Evolutionary conservation across 108 stramenopile genomes (phyloP).

Genomic region (Fistulifera pelliculosa): DNA sequence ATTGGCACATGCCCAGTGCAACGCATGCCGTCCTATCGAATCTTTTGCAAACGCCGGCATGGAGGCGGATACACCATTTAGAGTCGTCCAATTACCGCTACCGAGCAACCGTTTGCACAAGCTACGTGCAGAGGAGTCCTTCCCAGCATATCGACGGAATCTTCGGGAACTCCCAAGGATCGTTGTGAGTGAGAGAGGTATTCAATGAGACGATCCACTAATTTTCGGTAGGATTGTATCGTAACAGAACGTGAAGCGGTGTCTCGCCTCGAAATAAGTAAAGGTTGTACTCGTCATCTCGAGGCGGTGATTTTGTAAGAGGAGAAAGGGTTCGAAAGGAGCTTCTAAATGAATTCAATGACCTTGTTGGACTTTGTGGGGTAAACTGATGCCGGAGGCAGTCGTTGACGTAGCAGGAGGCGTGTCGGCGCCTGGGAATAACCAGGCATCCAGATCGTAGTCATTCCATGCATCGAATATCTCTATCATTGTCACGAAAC

Average conservation of each 20-base stretch:
- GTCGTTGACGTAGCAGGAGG: too few species aligned
- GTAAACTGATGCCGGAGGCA: too few species aligned
- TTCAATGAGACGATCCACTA: conserved; percentile 3
- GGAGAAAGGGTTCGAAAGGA: too few species aligned
- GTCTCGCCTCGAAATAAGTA: not conserved
- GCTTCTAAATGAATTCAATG: too few species aligned
- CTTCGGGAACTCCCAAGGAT: conserved; percentile 1
- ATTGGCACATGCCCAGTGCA: conserved; percentile 5
- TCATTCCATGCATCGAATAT: too few species aligned
- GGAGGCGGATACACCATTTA: not conserved
- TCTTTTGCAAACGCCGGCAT: conserved; percentile 4
- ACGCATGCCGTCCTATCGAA: not conserved
- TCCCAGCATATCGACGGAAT: conserved; percentile 5
- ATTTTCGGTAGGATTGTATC: not conserved
- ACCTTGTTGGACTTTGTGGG: too few species aligned
- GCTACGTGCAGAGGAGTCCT: conserved; percentile 7
- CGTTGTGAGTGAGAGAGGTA: not conserved
- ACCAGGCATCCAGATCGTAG: too few species aligned
- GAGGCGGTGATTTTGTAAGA: too few species aligned
- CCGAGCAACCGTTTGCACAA: not conserved
- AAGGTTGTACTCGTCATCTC: too few species aligned
- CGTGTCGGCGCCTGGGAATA: too few species aligned
- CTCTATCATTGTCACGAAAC: too few species aligned
- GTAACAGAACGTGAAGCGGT: conserved; percentile 2
- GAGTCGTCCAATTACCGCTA: not conserved